Conservation (phyloP, 1,284 basidiomycete species). For the Moesziomyces sp. region DNA sequence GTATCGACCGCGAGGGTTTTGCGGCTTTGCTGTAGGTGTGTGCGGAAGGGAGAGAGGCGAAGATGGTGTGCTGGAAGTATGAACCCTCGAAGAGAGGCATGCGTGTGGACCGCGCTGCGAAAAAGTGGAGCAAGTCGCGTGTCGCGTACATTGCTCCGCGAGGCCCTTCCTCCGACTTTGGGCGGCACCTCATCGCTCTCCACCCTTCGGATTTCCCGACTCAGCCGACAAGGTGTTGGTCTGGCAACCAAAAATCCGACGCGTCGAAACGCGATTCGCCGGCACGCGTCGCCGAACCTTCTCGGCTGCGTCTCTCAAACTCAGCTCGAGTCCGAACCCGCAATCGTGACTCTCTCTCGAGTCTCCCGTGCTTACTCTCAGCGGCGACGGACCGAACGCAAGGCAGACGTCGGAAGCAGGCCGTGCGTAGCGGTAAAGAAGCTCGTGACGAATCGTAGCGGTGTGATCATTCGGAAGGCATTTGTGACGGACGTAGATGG, state of each 20-base stretch:
- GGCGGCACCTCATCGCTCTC: not conserved
- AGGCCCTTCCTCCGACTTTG: not conserved
- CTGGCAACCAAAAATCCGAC: not conserved
- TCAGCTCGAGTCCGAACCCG: not conserved
- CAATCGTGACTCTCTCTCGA: no score
- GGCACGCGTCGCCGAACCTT: not conserved
- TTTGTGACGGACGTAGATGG: not conserved
- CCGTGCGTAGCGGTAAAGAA: no score
- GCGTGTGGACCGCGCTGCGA: not conserved
- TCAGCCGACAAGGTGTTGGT: constrained; percentile 7
- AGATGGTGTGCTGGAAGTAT: not conserved
- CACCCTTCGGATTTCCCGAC: not conserved
- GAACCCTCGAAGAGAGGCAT: not conserved
- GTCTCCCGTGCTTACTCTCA: no score
- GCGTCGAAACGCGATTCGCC: not conserved
- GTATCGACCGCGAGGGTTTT: no score
- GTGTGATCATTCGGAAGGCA: no score
- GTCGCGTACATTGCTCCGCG: constrained; percentile 7
- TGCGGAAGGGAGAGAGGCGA: not conserved
- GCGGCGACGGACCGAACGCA: no score
- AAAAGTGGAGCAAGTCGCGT: not conserved
- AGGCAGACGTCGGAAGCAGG: no score
- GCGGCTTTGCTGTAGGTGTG: not conserved
- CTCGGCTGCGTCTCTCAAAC: not conserved
- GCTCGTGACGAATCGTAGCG: no score